These are phyloP conservation scores for Rhododendron ovatum DNA, from an alignment of 148 eudicot species.

Conservation along the genomic window DNA sequence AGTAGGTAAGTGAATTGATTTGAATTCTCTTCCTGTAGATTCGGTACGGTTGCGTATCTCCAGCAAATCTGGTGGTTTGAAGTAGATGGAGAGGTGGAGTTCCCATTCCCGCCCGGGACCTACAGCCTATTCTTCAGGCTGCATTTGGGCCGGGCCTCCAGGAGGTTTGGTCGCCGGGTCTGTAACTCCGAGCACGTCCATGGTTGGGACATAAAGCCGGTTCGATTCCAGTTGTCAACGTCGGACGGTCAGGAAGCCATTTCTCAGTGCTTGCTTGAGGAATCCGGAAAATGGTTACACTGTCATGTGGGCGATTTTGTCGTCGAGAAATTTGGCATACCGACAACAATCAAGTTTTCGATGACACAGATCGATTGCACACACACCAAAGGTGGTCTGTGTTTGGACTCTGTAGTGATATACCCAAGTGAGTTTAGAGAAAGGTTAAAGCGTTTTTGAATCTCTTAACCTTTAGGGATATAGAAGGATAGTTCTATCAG, in stretches of 20 bases:
- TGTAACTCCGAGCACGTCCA: conserved; percentile 54
- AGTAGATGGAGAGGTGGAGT: conserved; percentile 64
- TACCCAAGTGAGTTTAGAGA: conserved; percentile 50
- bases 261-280: conserved; percentile 49
- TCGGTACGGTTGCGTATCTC: conserved; percentile 55
- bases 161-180: conserved; percentile 46
- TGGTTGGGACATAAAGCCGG: conserved; percentile 72
- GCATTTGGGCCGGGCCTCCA: conserved; percentile 52
- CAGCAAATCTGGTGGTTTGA: conserved; percentile 93
- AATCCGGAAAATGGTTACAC: conserved; percentile 59
- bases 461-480: conserved; percentile 6
- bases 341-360: conserved; percentile 46
- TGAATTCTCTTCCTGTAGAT: conserved; percentile 34
- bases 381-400: conserved; percentile 76
- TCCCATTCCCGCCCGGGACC: conserved; percentile 67
- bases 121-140: conserved; percentile 70
- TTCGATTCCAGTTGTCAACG: conserved; percentile 59
- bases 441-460: conserved; percentile 60
- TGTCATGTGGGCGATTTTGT: conserved; percentile 68
- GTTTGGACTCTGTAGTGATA: conserved; percentile 63
- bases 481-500: background rate
- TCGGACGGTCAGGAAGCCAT: conserved; percentile 47
- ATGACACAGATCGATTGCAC: conserved; percentile 92
- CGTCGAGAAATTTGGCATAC: conserved; percentile 28
- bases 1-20: background rate